Base-by-base conservation (phyloP, 768 basidiomycete species). In the Lentinula detonsa region DNA sequence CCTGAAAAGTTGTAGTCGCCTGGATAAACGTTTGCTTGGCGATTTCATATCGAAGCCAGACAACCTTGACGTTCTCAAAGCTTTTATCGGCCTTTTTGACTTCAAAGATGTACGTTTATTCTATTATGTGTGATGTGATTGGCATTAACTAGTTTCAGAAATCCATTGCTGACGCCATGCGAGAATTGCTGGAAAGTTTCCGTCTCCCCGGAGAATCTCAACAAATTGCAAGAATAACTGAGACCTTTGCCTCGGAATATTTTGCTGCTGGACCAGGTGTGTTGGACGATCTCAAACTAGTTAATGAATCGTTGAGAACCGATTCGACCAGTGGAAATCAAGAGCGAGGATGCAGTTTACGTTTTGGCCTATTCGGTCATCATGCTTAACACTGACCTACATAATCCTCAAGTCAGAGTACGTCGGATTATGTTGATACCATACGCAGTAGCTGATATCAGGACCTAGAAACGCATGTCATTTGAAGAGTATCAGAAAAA, bases 311-410 rank as follows among this genome's bases (percentile, higher is more conserved):
- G 35, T 6, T 31, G 31, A 21, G 33, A 5, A 43, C 9, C 16
- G 21, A 34, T 28, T 2, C 10, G 4, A 15, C 31, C 62, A 95
- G 94, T 84, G 61, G 95, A 95, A 71, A 88, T 98, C 65, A 92
- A 90, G 69, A 87, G 79, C 60, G 86, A 93, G 74, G 97, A 98
- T 70, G 92, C 96, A 4, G 91, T 93, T 18, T 95, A 97, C 72
- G 91, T 99, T 7, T 75, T 99, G 28, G 85, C 96, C 1, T 99
- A 88, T 72, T 98, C 97, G 0, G 88, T 99, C 62, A 98, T 99
- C 72, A 84, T 99, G 94, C 83, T 99, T 54, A 99, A 99, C 74
- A 99, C 97, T 7, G 97, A 99, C 75, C 85, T 86, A 35, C 95
- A 98, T 71, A 98, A 92, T 69, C 95, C 95, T 11, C 94, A 97